Evolutionary conservation across 345 rosid genomes (phyloP), one percentile per base, ranked within the genome.

Genomic region (Salix purpurea): DNA sequence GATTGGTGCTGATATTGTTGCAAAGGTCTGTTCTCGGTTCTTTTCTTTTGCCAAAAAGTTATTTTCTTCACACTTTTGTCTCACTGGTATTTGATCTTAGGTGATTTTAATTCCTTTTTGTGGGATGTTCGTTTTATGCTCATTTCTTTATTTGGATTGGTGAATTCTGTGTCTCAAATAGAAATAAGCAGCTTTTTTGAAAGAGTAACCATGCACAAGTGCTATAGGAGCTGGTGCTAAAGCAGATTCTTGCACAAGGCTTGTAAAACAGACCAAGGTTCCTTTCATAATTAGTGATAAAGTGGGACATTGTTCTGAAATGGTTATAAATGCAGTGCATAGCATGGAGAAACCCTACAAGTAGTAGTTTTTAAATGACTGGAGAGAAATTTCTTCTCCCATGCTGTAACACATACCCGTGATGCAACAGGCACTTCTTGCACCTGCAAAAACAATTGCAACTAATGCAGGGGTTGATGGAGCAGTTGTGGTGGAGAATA

Each of bases 1-100:
- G 79, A 87, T 91, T 74, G 97, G 97, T 83, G 90, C 91, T 84
- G 95, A 90, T 77, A 74, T 94, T 64, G 73, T 92, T 50, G 90
- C 87, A 68, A 76, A 78, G 86, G 98, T 90, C 32, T 62, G 77
- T 67, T 66, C 72, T 62, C 6, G 21, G 58, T 67, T 39, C 36
- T 69, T 37, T 52, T 75, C 23, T 32, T 61, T 52, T 39, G 14
- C 32, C 44, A 2, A 32, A 32, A n/a, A 18, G 5, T n/a, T 48
- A 26, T 52, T 65, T 46, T 16, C 21, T 7, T 48, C 3, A 23
- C 36, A 13, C 21, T 76, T 39, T 56, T 15, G 6, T 18, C 72
- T 24, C 54, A 5, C 54, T 16, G 6, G 54, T 7, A 48, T 48
- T 48, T 48, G 54, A 15, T 48, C 54, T 16, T 16, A 48, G 54